A percentile compares a stretch with the other conserved stretches of the same genome.
Conservation (phyloP, 129 eudicot species). For the Centaurea solstitialis region DNA sequence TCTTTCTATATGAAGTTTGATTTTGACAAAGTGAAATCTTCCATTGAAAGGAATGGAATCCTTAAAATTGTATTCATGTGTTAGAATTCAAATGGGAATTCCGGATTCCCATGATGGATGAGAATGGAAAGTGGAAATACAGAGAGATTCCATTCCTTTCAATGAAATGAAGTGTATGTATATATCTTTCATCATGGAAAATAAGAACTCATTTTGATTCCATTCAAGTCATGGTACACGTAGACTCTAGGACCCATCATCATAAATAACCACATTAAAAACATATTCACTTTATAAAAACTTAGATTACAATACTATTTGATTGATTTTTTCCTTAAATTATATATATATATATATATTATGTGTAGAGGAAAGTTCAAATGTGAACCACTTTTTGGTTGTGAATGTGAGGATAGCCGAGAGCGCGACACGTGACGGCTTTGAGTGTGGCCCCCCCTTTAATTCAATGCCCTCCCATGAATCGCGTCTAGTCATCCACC, state of each 20-base stretch:
- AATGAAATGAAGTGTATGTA: neutral
- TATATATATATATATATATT: too few species aligned
- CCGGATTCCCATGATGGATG: conserved; percentile 11
- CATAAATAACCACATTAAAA: neutral
- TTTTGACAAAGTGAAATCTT: neutral
- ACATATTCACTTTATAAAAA: too few species aligned
- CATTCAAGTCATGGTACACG: conserved; percentile 9
- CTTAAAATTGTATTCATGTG: neutral
- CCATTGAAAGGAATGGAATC: neutral
- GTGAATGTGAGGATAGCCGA: too few species aligned
- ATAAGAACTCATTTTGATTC: conserved; percentile 19
- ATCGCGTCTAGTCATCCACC: too few species aligned
- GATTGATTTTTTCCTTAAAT: too few species aligned
- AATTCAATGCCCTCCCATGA: too few species aligned
- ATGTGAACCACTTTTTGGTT: too few species aligned
- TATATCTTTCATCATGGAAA: conserved; percentile 12
- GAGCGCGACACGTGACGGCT: too few species aligned
- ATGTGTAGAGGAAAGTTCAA: too few species aligned
- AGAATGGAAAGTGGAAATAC: conserved; percentile 24
- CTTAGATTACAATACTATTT: too few species aligned
- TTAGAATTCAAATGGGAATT: neutral
- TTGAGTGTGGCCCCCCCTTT: too few species aligned
- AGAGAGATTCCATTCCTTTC: conserved; percentile 26
- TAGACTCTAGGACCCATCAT: neutral
- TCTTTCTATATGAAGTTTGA: neutral